Evolutionary conservation across 257 asterid species (phyloP).

Genomic region (Capsicum pubescens): DNA sequence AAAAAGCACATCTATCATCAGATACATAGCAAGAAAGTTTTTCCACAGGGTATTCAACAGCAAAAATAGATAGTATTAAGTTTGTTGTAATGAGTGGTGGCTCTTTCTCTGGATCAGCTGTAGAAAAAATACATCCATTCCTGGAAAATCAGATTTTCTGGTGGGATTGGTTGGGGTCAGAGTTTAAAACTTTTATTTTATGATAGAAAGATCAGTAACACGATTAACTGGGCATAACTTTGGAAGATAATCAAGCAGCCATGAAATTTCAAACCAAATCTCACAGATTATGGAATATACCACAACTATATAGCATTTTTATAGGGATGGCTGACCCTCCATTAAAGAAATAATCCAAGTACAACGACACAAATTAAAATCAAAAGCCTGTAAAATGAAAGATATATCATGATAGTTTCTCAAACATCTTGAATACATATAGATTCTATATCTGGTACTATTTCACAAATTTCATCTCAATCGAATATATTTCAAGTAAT

Average conservation of each 20-base stretch:
- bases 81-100: slow-evolving; percentile 89
- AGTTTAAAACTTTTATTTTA: slow-evolving; percentile 79
- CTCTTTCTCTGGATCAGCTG: slow-evolving; percentile 95
- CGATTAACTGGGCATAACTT: slow-evolving; percentile 79
- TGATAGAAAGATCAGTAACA: slow-evolving; percentile 72
- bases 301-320: slow-evolving; percentile 85
- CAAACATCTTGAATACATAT: slow-evolving; percentile 5
- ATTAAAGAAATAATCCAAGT: slow-evolving; percentile 70
- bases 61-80: slow-evolving; percentile 83
- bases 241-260: slow-evolving; percentile 93
- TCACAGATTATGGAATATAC: slow-evolving; percentile 81
- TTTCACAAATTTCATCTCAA: too few species aligned
- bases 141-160: slow-evolving; percentile 90
- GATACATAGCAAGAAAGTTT: slow-evolving; percentile 90
- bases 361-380: slow-evolving; percentile 68
- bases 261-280: slow-evolving; percentile 89
- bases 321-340: slow-evolving; percentile 80
- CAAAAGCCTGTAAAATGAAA: slow-evolving; percentile 57
- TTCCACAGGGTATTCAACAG: slow-evolving; percentile 82
- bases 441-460: too few species aligned
- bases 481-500: too few species aligned
- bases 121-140: slow-evolving; percentile 76
- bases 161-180: slow-evolving; percentile 66
- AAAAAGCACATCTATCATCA: slow-evolving; percentile 87
- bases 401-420: background rate